These are phyloP conservation scores for Penicillium pulvis DNA, from an alignment of 495 filamentous ascomycete species.

Conservation along the genomic window DNA sequence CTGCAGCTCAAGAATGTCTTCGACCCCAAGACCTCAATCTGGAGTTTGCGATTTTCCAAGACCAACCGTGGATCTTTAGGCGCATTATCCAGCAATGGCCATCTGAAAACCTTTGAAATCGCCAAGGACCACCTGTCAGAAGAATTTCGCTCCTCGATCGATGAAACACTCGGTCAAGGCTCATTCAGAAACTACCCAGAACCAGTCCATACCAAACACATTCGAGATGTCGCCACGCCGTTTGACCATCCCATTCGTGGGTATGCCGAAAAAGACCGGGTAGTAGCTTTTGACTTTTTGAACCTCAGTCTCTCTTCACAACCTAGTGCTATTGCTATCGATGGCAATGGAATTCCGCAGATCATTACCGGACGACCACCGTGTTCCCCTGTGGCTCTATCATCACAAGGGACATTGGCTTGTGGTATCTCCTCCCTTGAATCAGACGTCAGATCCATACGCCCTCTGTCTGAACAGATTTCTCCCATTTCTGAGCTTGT, in stretches of 20 bases:
- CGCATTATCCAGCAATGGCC: conserved; percentile 74
- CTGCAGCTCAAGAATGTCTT: conserved; percentile 70
- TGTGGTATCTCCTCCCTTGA: conserved; percentile 32
- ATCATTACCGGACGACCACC: conserved; percentile 65
- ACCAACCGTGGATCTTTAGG: conserved; percentile 73
- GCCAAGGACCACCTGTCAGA: conserved; percentile 58
- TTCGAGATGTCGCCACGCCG: conserved; percentile 49
- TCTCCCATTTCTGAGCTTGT: conserved; percentile 35
- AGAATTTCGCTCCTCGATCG: conserved; percentile 42
- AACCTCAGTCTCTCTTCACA: conserved; percentile 61
- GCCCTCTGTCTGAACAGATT: conserved; percentile 34
- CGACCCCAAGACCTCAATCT: conserved; percentile 60
- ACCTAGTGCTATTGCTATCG: conserved; percentile 66
- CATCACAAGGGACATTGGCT: conserved; percentile 43
- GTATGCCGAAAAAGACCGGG: conserved; percentile 58
- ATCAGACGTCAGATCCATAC: conserved; percentile 35
- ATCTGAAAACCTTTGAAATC: conserved; percentile 74
- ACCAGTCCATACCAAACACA: conserved; percentile 49
- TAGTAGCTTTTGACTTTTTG: conserved; percentile 88
- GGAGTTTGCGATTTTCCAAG: conserved; percentile 78
- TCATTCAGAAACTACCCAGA: conserved; percentile 44
- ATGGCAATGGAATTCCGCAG: conserved; percentile 66
- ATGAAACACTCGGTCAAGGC: conserved; percentile 43
- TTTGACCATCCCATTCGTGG: conserved; percentile 46
- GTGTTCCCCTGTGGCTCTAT: conserved; percentile 50